Percentiles rank a stretch among this genome's conserved stretches.
phyloP scores from a whole-genome alignment of 805 yeast genomes.

The Candida awuae region DNA sequence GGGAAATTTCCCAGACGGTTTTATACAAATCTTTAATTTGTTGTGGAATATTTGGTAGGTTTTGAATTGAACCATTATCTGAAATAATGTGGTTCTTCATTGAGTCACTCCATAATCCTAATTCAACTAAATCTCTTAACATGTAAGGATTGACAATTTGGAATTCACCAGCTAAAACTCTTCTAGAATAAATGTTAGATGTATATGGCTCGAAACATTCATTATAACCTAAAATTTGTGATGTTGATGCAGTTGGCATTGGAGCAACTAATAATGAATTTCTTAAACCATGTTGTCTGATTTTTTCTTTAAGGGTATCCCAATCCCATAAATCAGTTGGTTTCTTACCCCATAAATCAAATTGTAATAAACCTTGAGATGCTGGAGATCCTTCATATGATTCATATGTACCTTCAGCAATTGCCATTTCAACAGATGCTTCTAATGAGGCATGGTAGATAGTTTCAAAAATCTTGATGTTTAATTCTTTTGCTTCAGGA shows the following conservation, averaged over 20 bases:
- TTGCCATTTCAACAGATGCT: constrained; percentile 47
- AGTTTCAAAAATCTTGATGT: constrained; percentile 54
- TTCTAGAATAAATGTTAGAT: constrained; percentile 53
- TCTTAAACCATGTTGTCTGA: constrained; percentile 45
- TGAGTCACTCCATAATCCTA: constrained; percentile 50
- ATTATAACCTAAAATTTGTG: constrained; percentile 53
- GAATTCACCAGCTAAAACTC: constrained; percentile 58
- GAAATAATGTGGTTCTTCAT: constrained; percentile 50
- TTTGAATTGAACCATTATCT: constrained; percentile 52
- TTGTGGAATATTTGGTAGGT: constrained; percentile 46
- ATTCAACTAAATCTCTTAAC: constrained; percentile 48
- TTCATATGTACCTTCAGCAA: constrained; percentile 42
- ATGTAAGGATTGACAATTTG: constrained; percentile 55
- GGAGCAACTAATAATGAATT: constrained; percentile 56
- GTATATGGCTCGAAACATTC: constrained; percentile 61
- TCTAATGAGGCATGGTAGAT: constrained; percentile 54
- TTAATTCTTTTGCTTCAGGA: constrained; percentile 46
- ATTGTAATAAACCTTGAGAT: constrained; percentile 48
- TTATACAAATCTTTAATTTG: constrained; percentile 47
- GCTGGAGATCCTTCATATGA: constrained; percentile 52
- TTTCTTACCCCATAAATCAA: constrained; percentile 50
- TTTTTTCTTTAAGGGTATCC: constrained; percentile 44
- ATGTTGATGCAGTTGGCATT: constrained; percentile 63
- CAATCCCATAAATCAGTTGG: constrained; percentile 54
- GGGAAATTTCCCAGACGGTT: constrained; percentile 58